Evolutionary conservation across 1,284 basidiomycete species (phyloP).

Genomic region (Amylostereum areolatum): DNA sequence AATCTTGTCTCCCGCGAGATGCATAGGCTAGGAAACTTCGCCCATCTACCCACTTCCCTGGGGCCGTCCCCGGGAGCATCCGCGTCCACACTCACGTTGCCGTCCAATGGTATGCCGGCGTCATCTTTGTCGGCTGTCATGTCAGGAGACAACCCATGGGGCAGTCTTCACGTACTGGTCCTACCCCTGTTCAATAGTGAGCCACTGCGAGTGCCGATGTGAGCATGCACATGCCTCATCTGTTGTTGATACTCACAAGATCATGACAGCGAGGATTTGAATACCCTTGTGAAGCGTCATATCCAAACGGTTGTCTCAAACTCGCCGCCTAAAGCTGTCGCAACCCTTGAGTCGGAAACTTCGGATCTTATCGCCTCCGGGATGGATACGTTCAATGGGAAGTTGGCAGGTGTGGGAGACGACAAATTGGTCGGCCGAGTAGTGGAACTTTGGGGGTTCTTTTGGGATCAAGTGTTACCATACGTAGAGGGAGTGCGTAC

Average conservation of each 20-base stretch:
- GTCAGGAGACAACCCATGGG: constrained; percentile 66
- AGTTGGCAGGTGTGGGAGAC: constrained; percentile 69
- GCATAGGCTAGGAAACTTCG: constrained; percentile 65
- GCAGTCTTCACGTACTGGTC: constrained; percentile 77
- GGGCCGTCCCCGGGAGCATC: constrained; percentile 28
- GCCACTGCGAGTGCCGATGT: constrained; percentile 83
- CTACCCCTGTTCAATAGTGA: constrained; percentile 91
- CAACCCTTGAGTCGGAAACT: constrained; percentile 73
- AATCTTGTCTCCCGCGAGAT: constrained; percentile 72
- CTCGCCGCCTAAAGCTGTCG: constrained; percentile 57
- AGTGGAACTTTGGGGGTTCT: constrained; percentile 90
- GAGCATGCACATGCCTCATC: constrained; percentile 19
- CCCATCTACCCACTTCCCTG: constrained; percentile 37
- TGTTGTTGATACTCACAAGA: neutral
- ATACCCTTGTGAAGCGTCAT: constrained; percentile 72
- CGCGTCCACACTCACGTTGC: constrained; percentile 26
- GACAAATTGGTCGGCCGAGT: constrained; percentile 70
- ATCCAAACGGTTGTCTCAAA: constrained; percentile 64
- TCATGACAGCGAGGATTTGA: constrained; percentile 77
- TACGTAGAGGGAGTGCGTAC: constrained; percentile 78
- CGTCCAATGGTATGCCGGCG: constrained; percentile 17
- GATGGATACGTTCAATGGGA: constrained; percentile 88
- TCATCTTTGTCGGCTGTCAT: constrained; percentile 31
- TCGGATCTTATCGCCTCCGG: constrained; percentile 81
- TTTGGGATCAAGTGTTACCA: constrained; percentile 89